Evolutionary conservation across 257 asterid species (phyloP).

Genomic region (Solanum sejunctum): DNA sequence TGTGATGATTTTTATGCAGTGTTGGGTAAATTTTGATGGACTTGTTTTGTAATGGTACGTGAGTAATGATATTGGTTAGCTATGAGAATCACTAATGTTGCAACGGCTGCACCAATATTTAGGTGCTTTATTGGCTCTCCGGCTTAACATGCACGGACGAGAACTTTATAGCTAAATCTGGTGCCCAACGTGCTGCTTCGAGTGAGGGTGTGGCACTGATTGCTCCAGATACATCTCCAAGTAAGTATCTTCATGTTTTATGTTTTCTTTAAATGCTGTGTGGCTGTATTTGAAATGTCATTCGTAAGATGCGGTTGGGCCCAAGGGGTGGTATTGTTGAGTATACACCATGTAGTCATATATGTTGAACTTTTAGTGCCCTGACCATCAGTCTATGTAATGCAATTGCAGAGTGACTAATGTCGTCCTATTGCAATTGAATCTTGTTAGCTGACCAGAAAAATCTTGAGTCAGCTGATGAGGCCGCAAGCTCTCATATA

Average conservation of each 20-base stretch:
- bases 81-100: background rate
- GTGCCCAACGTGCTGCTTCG: conserved; percentile 95
- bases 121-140: conserved; percentile 96
- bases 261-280: background rate
- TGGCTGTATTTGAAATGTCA: background rate
- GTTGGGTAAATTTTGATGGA: background rate
- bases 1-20: background rate
- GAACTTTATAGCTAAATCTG: conserved; percentile 79
- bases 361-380: background rate
- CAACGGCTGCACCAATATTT: background rate
- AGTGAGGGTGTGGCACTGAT: conserved; percentile 64
- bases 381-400: background rate
- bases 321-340: background rate
- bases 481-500: background rate
- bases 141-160: conserved; percentile 94
- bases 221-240: conserved; percentile 86
- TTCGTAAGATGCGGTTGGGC: background rate
- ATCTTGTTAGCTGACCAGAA: background rate
- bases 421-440: background rate
- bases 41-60: background rate
- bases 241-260: conserved; percentile 24
- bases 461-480: background rate
- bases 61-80: background rate
- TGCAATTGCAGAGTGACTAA: background rate
- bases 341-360: background rate